phyloP scores from a whole-genome alignment of 2,329 filamentous ascomycete species.

The Biscogniauxia sp. region DNA sequence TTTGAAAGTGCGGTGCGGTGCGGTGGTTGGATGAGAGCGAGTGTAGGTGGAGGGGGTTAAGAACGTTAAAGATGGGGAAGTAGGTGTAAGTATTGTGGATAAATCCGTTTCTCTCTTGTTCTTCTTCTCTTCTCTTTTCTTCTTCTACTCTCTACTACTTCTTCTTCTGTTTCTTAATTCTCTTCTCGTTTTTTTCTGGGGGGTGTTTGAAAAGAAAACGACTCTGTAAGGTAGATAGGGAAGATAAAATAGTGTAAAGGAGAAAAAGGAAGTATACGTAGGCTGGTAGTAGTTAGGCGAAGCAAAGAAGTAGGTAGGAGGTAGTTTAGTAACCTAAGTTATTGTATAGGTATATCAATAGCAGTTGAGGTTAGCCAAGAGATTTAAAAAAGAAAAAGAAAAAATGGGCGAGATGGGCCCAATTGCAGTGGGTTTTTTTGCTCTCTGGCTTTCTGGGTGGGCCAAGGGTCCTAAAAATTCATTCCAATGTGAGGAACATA shows the following conservation, averaged over 20 bases:
- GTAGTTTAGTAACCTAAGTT: neutral
- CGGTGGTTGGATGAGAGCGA: neutral
- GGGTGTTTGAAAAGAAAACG: slow-evolving; percentile 1
- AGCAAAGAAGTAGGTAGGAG: neutral
- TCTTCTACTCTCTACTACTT: too few species aligned
- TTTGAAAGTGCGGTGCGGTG: neutral
- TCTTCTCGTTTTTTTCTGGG: neutral
- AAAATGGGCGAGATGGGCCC: neutral
- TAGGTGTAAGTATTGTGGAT: neutral
- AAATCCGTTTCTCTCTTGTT: neutral
- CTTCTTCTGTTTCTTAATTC: neutral
- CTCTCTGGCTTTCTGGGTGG: slow-evolving; percentile 2
- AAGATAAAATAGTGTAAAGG: slow-evolving; percentile 2
- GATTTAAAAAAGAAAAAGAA: neutral
- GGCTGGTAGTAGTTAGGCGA: neutral
- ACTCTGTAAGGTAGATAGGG: slow-evolving; percentile 1
- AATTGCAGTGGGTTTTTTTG: slow-evolving; percentile 1
- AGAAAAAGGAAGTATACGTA: slow-evolving; percentile 5
- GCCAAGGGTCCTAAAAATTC: neutral
- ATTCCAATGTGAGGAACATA: neutral
- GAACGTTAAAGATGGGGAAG: slow-evolving; percentile 1
- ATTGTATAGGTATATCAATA: neutral
- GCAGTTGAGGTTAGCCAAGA: neutral
- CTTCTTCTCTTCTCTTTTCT: neutral
- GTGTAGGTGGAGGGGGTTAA: slow-evolving; percentile 1